Conservation (phyloP, 176 grass and related monocot species). For the Elaeis guineensis region DNA sequence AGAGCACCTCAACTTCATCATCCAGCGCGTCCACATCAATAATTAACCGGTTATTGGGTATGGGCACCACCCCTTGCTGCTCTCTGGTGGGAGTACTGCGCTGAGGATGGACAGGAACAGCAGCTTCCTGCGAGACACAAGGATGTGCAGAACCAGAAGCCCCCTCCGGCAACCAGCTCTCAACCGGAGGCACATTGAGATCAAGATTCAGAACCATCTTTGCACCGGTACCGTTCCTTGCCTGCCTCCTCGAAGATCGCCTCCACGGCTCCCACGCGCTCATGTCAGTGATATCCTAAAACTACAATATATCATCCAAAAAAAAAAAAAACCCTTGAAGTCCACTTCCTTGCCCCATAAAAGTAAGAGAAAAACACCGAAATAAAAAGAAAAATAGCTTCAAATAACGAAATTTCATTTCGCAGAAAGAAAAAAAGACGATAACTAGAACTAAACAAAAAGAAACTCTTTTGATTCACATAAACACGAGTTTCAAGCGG, state of each 20-base stretch:
- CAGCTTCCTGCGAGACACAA: too few species aligned
- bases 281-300: neutral
- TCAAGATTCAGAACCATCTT: constrained; percentile 12
- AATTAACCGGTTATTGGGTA: constrained; percentile 15
- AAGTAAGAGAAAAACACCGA: too few species aligned
- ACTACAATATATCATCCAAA: neutral
- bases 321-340: too few species aligned
- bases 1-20: constrained; percentile 53
- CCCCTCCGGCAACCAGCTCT: neutral
- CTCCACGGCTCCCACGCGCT: neutral
- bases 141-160: neutral
- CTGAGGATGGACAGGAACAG: too few species aligned
- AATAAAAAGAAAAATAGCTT: too few species aligned
- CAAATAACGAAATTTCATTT: too few species aligned
- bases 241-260: neutral
- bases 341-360: too few species aligned
- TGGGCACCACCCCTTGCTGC: constrained; percentile 6
- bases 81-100: neutral
- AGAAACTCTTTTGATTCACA: too few species aligned
- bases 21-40: constrained; percentile 52
- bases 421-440: too few species aligned
- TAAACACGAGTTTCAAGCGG: too few species aligned
- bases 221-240: neutral
- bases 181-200: neutral
- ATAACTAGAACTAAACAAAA: too few species aligned